phyloP scores from a whole-genome alignment of 345 rosid species.

The Pistacia vera region DNA sequence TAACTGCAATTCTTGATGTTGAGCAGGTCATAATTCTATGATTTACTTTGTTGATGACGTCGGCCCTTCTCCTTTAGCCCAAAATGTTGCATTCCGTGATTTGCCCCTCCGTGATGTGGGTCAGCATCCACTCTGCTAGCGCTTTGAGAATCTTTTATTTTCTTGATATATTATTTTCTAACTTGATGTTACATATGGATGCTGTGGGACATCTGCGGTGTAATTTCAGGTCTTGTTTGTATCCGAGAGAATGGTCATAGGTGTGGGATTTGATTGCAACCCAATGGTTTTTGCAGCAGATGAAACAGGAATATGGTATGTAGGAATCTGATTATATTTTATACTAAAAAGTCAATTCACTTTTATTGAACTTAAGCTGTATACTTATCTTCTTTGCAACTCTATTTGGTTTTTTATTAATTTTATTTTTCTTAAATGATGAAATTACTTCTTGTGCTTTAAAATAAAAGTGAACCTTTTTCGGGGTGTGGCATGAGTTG shows the following conservation, averaged over 20 bases:
- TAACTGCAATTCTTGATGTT: slow-evolving; percentile 23
- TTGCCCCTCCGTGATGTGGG: slow-evolving; percentile 99
- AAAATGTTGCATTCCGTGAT: slow-evolving; percentile 81
- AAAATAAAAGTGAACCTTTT: too few relatives aligned
- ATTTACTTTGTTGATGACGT: slow-evolving; percentile 97
- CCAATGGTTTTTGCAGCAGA: slow-evolving; percentile 96
- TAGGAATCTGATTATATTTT: slow-evolving; percentile 1
- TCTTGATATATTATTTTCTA: slow-evolving; percentile 22
- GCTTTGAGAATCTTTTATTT: slow-evolving; percentile 29
- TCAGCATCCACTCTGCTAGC: slow-evolving; percentile 82
- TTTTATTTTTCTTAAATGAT: too few relatives aligned
- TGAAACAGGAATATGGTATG: slow-evolving; percentile 94
- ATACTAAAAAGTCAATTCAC: not conserved
- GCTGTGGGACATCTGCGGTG: slow-evolving; percentile 8
- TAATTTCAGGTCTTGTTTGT: slow-evolving; percentile 77
- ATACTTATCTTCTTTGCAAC: not conserved
- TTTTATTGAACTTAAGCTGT: not conserved
- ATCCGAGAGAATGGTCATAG: slow-evolving; percentile 90
- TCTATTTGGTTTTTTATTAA: too few relatives aligned
- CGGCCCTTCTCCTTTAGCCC: slow-evolving; percentile 96
- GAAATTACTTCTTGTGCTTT: too few relatives aligned
- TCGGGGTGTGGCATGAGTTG: too few relatives aligned
- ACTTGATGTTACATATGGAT: slow-evolving; percentile 19
- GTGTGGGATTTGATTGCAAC: slow-evolving; percentile 92
- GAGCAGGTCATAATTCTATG: slow-evolving; percentile 93